Percentiles rank a stretch among this genome's conserved stretches.
These are phyloP conservation scores for Populus simonii DNA, from an alignment of 345 rosid species.

Conservation along the genomic window DNA sequence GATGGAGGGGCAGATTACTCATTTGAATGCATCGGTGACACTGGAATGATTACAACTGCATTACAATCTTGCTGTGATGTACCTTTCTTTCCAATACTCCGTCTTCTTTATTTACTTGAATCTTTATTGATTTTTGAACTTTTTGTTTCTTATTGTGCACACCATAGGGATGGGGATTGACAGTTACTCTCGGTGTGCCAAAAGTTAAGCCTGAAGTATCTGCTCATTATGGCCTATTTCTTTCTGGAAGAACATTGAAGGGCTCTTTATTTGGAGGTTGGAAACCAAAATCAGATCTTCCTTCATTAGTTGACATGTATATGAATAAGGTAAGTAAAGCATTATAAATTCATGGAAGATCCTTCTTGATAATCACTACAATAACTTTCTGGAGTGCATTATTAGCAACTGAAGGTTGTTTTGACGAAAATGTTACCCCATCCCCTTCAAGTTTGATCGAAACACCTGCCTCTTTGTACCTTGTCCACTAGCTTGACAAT, in stretches of 20 bases:
- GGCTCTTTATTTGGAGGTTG: constrained; percentile 87
- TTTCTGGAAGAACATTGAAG: constrained; percentile 69
- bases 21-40: constrained; percentile 82
- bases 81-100: constrained; percentile 11
- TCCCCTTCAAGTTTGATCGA: too few relatives aligned
- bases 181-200: constrained; percentile 90
- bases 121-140: constrained; percentile 1
- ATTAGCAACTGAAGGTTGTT: background rate
- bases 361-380: background rate
- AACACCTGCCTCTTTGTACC: too few relatives aligned
- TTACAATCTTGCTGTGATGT: constrained; percentile 87
- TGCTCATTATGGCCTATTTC: constrained; percentile 72
- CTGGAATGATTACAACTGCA: constrained; percentile 67
- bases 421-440: too few relatives aligned
- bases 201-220: constrained; percentile 70
- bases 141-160: background rate
- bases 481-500: too few relatives aligned
- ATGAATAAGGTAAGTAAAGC: constrained; percentile 55
- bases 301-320: constrained; percentile 69
- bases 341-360: background rate
- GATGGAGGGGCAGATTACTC: constrained; percentile 89
- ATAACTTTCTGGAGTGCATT: background rate
- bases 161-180: constrained; percentile 82
- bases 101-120: background rate
- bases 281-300: constrained; percentile 88